Evolutionary conservation across 2,329 filamentous ascomycete genomes (phyloP).

Genomic region (Penicillium verrucosum): DNA sequence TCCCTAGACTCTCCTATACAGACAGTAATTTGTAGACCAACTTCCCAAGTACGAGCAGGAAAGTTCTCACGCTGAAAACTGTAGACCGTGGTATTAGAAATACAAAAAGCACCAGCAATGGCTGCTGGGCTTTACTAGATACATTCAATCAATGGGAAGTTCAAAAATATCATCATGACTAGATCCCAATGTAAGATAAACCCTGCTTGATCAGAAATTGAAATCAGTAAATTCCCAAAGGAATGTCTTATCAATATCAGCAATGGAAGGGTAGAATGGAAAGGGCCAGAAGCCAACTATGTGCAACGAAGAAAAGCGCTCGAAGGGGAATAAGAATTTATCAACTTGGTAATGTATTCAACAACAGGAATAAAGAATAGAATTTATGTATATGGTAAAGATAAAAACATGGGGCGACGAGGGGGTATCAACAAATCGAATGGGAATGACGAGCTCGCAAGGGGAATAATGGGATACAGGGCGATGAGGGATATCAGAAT

Average conservation of each 20-base stretch:
- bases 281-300: background rate
- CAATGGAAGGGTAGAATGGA: background rate
- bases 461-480: constrained; percentile 6
- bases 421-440: constrained; percentile 28
- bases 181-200: background rate
- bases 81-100: background rate
- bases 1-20: background rate
- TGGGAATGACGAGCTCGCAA: constrained; percentile 8
- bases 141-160: background rate
- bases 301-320: background rate
- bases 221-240: background rate
- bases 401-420: constrained; percentile 18
- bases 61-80: background rate
- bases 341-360: background rate
- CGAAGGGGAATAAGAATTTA: background rate
- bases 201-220: background rate
- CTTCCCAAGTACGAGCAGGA: background rate
- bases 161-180: background rate
- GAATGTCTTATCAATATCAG: background rate
- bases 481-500: constrained; percentile 4
- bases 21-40: background rate
- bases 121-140: background rate
- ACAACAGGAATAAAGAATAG: constrained; percentile 12
- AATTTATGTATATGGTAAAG: constrained; percentile 17
- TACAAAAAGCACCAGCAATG: background rate